Percentiles rank a stretch among this genome's conserved stretches.
These are phyloP conservation scores for Boletus calvinii DNA, from an alignment of 1,284 basidiomycete species.

Conservation along the genomic window DNA sequence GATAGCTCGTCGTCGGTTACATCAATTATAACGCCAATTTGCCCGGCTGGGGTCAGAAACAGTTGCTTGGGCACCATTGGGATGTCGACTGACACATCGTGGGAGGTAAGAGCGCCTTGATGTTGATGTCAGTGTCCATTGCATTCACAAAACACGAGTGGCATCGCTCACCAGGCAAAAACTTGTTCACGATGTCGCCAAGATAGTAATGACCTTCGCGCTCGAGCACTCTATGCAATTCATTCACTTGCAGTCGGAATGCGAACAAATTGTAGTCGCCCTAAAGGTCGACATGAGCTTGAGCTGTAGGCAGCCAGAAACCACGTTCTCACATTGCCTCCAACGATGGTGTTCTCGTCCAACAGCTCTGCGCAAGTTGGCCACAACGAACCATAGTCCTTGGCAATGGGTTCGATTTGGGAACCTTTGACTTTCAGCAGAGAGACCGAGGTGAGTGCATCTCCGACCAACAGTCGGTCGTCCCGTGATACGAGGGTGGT, in stretches of 20 bases:
- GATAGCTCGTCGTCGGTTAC: slow-evolving; percentile 54
- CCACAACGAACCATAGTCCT: slow-evolving; percentile 78
- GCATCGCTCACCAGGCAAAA: slow-evolving; percentile 53
- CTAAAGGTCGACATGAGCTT: slow-evolving; percentile 37
- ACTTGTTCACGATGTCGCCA: slow-evolving; percentile 70
- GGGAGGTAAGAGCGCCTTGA: slow-evolving; percentile 44
- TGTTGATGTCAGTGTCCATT: slow-evolving; percentile 9
- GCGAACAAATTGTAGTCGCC: slow-evolving; percentile 76
- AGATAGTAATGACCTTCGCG: slow-evolving; percentile 64
- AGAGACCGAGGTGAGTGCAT: slow-evolving; percentile 82
- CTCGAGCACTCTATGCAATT: slow-evolving; percentile 47
- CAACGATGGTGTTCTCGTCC: slow-evolving; percentile 60
- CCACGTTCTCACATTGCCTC: slow-evolving; percentile 64
- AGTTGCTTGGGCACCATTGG: slow-evolving; percentile 60
- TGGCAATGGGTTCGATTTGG: slow-evolving; percentile 60
- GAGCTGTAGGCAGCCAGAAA: not conserved
- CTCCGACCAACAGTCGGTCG: slow-evolving; percentile 64
- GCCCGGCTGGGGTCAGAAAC: slow-evolving; percentile 79
- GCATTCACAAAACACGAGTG: not conserved
- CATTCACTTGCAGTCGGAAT: slow-evolving; percentile 50
- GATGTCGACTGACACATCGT: slow-evolving; percentile 36
- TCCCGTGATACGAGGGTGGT: slow-evolving; percentile 55
- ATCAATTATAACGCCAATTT: slow-evolving; percentile 77
- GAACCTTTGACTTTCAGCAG: slow-evolving; percentile 54
- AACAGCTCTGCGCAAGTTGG: slow-evolving; percentile 61